A percentile compares a stretch with the other conserved stretches of the same genome.
phyloP scores from a whole-genome alignment of 345 rosid species.

The Hevea brasiliensis region DNA sequence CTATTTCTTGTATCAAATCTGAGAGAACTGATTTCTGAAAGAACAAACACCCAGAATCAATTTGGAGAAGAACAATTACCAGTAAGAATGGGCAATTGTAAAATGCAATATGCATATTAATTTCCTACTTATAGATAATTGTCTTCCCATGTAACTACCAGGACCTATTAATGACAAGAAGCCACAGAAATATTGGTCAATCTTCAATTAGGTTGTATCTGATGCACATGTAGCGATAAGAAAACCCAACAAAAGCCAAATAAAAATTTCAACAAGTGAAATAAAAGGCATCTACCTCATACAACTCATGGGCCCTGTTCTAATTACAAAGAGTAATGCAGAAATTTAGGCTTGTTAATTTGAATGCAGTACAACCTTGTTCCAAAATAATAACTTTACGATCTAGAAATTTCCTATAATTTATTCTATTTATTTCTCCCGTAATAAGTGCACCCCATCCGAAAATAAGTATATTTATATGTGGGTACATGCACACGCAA shows the following conservation, averaged over 20 bases:
- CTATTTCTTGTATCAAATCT: slow-evolving; percentile 79
- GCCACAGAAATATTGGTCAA: background rate
- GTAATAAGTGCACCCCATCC: too few species aligned
- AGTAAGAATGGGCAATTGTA: background rate
- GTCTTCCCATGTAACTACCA: background rate
- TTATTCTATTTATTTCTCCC: background rate
- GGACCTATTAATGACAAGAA: background rate
- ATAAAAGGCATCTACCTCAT: background rate
- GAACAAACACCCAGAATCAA: slow-evolving; percentile 4
- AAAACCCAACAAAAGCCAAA: background rate
- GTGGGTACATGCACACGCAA: too few species aligned
- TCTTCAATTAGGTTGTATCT: too few species aligned
- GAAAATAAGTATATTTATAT: too few species aligned
- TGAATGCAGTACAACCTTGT: background rate
- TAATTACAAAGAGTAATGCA: background rate
- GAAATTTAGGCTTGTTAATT: background rate
- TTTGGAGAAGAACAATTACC: background rate
- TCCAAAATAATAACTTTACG: background rate
- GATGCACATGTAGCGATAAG: background rate
- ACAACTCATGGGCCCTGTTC: background rate
- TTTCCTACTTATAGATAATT: background rate
- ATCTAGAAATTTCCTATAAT: background rate
- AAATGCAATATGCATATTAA: background rate
- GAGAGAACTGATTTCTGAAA: slow-evolving; percentile 63
- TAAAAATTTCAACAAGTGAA: background rate